phyloP scores from a whole-genome alignment of 208 protist genomes.

The Trypanosoma congolense region DNA sequence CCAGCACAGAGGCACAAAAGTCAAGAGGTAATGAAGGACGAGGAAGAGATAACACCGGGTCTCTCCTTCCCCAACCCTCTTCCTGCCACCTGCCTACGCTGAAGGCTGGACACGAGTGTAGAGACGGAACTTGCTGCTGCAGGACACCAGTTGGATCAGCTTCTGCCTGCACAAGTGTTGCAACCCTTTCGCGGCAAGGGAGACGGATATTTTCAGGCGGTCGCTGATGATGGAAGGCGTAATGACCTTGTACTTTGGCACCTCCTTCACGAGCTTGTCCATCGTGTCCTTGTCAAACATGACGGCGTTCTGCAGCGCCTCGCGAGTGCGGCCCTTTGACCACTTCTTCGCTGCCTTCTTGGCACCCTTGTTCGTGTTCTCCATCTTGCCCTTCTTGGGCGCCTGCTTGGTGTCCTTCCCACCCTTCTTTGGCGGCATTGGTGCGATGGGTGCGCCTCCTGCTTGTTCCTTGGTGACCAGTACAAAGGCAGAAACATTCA shows the following conservation, averaged over 20 bases:
- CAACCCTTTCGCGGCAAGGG: constrained; percentile 75
- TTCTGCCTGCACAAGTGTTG: constrained; percentile 85
- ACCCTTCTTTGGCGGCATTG: constrained; percentile 56
- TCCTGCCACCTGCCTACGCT: constrained; percentile 14
- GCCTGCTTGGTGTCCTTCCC: constrained; percentile 27
- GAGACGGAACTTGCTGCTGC: constrained; percentile 72
- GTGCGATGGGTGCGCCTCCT: neutral
- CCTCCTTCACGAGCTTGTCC: constrained; percentile 80
- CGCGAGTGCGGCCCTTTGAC: constrained; percentile 86
- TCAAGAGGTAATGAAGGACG: too few relatives aligned
- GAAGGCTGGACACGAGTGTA: constrained; percentile 66
- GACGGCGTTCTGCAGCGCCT: constrained; percentile 89
- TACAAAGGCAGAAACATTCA: neutral
- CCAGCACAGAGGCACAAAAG: too few relatives aligned
- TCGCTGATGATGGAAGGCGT: constrained; percentile 88
- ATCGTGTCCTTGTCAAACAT: constrained; percentile 88
- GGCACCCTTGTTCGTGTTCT: constrained; percentile 51
- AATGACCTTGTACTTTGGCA: constrained; percentile 92
- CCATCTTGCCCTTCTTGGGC: constrained; percentile 58
- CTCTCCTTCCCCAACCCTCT: neutral
- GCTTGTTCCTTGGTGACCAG: neutral
- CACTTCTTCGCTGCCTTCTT: constrained; percentile 92
- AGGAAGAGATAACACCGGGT: too few relatives aligned
- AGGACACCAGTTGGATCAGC: constrained; percentile 73
- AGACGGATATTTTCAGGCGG: constrained; percentile 83